These are phyloP conservation scores for Microsporum audouinii DNA, from an alignment of 2,329 filamentous ascomycete species.

Conservation along the genomic window DNA sequence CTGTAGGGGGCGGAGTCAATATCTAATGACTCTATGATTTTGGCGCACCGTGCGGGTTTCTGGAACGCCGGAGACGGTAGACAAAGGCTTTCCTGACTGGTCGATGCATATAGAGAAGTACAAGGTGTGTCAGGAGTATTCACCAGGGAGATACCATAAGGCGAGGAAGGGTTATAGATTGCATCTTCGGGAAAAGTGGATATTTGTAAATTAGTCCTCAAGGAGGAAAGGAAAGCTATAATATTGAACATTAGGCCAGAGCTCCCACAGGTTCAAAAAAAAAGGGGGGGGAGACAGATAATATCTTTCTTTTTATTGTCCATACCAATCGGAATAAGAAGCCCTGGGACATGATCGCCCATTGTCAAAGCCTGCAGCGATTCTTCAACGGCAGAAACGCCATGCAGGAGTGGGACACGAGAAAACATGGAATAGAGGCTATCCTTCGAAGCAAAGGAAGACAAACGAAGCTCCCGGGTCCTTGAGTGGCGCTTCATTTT, in stretches of 20 bases:
- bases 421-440: constrained; percentile 12
- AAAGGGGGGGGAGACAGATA: too few species aligned
- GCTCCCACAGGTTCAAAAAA: not conserved
- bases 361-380: constrained; percentile 16
- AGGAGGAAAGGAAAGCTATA: constrained; percentile 69
- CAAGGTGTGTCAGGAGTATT: constrained; percentile 18
- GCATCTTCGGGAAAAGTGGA: constrained; percentile 26
- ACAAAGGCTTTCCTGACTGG: not conserved
- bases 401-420: constrained; percentile 8
- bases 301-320: not conserved
- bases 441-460: constrained; percentile 3
- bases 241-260: constrained; percentile 6
- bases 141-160: constrained; percentile 41
- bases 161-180: constrained; percentile 33
- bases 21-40: not conserved
- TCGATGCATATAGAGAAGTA: not conserved
- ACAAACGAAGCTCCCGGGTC: constrained; percentile 9
- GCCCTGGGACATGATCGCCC: constrained; percentile 23
- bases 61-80: not conserved
- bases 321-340: constrained; percentile 24
- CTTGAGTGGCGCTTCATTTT: constrained; percentile 11
- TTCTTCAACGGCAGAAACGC: not conserved
- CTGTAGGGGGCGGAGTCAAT: not conserved
- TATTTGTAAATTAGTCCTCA: constrained; percentile 68
- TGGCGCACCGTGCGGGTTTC: not conserved